Base-by-base conservation (phyloP, 768 basidiomycete genomes). In the Boletus subparvulus region DNA sequence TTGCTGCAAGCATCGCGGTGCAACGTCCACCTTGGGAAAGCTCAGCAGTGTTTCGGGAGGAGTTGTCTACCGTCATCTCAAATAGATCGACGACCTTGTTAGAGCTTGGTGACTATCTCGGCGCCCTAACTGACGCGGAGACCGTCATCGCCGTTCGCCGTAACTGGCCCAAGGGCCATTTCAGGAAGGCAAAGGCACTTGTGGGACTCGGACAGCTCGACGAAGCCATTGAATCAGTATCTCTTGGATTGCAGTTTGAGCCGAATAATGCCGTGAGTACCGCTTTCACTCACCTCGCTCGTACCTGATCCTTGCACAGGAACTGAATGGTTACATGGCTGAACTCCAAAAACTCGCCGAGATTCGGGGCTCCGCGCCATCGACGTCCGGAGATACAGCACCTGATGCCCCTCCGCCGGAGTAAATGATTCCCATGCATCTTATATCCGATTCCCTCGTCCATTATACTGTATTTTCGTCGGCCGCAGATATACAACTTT, bases 131-230 rank as follows among this genome's bases (percentile, higher is more conserved):
- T 28, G 97, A 99, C 67, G 94, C 97, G 0, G 94, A 98, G 54
- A 86, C 87, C 2, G 94, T 98, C 66, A 87, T 97, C 41, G 73
- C 83, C 60, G 75, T 97, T 50, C 90, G 93, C 66, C 79, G 86
- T 54, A 86, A 85, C 44, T 98, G 96, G 95, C 84, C 90, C 65
- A 99, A 98, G 68, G 97, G 94, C 0, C 92, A 98, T 72, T 97
- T 97, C 79, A 81, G 97, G 56, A 94, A 90, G 68, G 90, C 92
- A 3, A 93, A 92, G 69, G 93, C 96, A 0, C 76, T 99, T 42
- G 76, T 90, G 2, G 92, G 83, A 21, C 77, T 99, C 48, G 80
- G 79, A 4, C 74, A 78, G 44, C 73, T 83, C 53, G 74, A 85
- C 42, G 94, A 96, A 42, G 94, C 94, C 10, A 82, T 83, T 61